A percentile compares a stretch with the other conserved stretches of the same genome.
These are phyloP conservation scores for Ophiostoma triangulosporum DNA, from an alignment of 2,329 filamentous ascomycete genomes.

Conservation along the genomic window DNA sequence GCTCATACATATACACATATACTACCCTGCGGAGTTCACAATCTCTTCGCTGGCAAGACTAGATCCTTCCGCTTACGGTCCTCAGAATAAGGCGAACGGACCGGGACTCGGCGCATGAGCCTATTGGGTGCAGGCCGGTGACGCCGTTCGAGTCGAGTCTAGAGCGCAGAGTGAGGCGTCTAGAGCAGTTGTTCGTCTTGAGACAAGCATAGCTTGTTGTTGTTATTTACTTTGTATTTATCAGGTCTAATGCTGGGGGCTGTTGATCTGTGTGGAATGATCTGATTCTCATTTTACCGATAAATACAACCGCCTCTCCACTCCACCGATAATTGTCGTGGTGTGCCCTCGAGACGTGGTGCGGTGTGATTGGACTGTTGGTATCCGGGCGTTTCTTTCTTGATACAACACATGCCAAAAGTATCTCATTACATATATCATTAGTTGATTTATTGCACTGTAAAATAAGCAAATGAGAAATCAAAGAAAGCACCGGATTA, in stretches of 20 bases:
- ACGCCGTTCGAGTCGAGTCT: background rate
- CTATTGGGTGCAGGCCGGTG: background rate
- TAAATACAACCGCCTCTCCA: background rate
- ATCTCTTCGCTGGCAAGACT: background rate
- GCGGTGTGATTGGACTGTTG: slow-evolving; percentile 11
- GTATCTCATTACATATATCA: too few relatives aligned
- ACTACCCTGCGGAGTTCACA: background rate
- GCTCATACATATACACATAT: too few relatives aligned
- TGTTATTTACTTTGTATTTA: background rate
- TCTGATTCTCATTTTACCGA: too few relatives aligned
- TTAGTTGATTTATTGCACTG: background rate
- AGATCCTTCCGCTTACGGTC: background rate
- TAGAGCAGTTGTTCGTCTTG: background rate
- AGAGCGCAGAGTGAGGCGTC: background rate
- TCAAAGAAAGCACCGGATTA: too few relatives aligned
- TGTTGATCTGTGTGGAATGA: too few relatives aligned
- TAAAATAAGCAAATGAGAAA: background rate
- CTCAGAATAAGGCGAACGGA: background rate
- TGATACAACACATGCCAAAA: background rate
- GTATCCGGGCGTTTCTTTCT: background rate
- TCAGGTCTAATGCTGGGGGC: too few relatives aligned
- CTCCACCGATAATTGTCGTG: slow-evolving; percentile 5
- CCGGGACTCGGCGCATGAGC: slow-evolving; percentile 4
- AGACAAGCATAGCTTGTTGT: background rate
- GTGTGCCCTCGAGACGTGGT: slow-evolving; percentile 14